phyloP scores from a whole-genome alignment of 179 eudicot species.

The Nepenthes alata region DNA sequence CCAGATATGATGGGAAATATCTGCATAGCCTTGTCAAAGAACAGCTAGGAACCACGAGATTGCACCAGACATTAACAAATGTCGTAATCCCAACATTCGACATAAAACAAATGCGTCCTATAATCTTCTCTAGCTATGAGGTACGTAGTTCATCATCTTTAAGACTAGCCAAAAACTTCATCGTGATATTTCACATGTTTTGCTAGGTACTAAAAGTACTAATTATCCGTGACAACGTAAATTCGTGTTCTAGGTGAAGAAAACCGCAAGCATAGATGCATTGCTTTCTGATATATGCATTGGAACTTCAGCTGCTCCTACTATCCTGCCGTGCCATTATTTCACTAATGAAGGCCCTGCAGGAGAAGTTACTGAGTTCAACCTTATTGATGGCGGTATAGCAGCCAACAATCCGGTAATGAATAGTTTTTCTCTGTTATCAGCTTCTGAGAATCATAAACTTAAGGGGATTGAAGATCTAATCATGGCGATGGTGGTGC shows the following conservation, averaged over 20 bases:
- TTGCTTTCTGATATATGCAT: constrained; percentile 34
- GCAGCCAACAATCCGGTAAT: constrained; percentile 40
- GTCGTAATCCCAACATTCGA: constrained; percentile 74
- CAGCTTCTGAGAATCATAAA: background rate
- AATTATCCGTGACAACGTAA: too few relatives aligned
- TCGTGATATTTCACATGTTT: too few relatives aligned
- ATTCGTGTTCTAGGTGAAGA: constrained; percentile 16
- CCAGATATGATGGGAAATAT: constrained; percentile 62
- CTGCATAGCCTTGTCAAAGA: constrained; percentile 23
- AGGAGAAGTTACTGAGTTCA: constrained; percentile 26
- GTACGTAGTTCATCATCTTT: constrained; percentile 11
- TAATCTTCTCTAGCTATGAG: constrained; percentile 50
- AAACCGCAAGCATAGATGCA: constrained; percentile 21
- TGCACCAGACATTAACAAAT: constrained; percentile 55
- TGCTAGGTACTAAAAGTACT: background rate
- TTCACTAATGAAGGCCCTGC: constrained; percentile 13
- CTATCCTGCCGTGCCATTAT: constrained; percentile 29
- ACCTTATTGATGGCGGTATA: constrained; percentile 41
- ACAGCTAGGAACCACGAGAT: constrained; percentile 30
- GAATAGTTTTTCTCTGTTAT: background rate
- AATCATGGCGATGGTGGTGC: background rate
- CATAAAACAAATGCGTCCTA: constrained; percentile 56
- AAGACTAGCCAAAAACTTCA: background rate
- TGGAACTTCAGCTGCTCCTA: constrained; percentile 44
- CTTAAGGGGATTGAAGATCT: background rate